Evolutionary conservation across 345 rosid genomes (phyloP).

Genomic region (Atalantia buxifolia): DNA sequence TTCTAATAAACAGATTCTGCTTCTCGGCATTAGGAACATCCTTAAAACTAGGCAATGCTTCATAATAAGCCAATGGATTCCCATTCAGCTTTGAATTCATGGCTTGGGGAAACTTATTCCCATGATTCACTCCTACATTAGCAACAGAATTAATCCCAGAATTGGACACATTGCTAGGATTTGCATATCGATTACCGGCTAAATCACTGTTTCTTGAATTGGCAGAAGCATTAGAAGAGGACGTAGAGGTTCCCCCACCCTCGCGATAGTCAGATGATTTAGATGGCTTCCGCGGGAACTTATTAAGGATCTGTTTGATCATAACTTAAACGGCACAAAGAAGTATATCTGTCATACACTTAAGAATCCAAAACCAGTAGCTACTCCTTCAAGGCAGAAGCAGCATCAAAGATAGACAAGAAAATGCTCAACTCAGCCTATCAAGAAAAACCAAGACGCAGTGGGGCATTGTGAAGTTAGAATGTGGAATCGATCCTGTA

Average conservation of each 20-base stretch:
- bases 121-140: conserved; percentile 34
- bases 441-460: not conserved
- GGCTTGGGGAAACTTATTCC: conserved; percentile 40
- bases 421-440: not conserved
- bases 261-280: conserved; percentile 54
- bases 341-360: conserved; percentile 10
- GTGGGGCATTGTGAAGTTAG: conserved; percentile 4
- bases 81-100: conserved; percentile 51
- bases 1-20: conserved; percentile 55
- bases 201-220: conserved; percentile 39
- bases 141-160: conserved; percentile 22
- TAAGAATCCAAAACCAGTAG: not conserved
- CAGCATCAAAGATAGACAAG: conserved; percentile 4
- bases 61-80: conserved; percentile 37
- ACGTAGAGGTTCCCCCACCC: conserved; percentile 42
- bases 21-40: conserved; percentile 73
- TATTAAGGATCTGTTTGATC: conserved; percentile 59
- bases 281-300: conserved; percentile 57
- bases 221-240: conserved; percentile 35
- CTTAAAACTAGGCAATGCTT: conserved; percentile 72
- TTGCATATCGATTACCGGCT: conserved; percentile 29
- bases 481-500: not conserved
- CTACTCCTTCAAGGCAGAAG: conserved; percentile 17
- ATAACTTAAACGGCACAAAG: conserved; percentile 25
- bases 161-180: conserved; percentile 21